These are phyloP conservation scores for Xylaria scruposa DNA, from an alignment of 495 filamentous ascomycete species.

Conservation along the genomic window DNA sequence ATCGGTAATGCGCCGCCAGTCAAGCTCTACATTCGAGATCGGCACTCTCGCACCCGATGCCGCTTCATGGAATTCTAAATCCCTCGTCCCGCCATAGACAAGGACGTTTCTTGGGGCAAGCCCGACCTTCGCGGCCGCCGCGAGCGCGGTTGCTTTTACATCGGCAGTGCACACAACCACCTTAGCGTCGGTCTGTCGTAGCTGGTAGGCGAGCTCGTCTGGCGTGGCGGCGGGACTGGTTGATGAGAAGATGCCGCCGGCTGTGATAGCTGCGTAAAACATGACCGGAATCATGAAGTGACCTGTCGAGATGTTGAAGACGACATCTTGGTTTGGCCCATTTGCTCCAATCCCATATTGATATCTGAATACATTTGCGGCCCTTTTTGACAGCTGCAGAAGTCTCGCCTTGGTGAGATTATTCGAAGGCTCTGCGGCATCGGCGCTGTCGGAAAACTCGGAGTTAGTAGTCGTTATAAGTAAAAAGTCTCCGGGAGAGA, in stretches of 20 bases:
- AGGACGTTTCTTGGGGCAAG: constrained; percentile 53
- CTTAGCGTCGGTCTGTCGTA: constrained; percentile 52
- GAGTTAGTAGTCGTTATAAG: constrained; percentile 43
- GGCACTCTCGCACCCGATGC: constrained; percentile 24
- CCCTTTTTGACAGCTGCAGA: constrained; percentile 49
- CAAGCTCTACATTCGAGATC: constrained; percentile 38
- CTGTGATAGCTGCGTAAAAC: constrained; percentile 58
- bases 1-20: constrained; percentile 57
- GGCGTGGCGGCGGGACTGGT: constrained; percentile 50
- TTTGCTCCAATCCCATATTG: constrained; percentile 54
- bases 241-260: constrained; percentile 58
- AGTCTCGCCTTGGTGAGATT: constrained; percentile 55
- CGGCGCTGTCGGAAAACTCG: constrained; percentile 43
- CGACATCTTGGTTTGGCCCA: constrained; percentile 58
- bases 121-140: constrained; percentile 65
- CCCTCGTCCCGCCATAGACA: constrained; percentile 35
- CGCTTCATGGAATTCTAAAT: constrained; percentile 25
- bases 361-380: constrained; percentile 55
- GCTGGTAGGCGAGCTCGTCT: constrained; percentile 51
- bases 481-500: neutral
- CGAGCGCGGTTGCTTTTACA: constrained; percentile 60
- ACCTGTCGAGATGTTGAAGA: constrained; percentile 57
- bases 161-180: constrained; percentile 60
- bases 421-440: constrained; percentile 56
- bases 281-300: constrained; percentile 53